Evolutionary conservation across 768 basidiomycete species (phyloP).

Genomic region (Mrakia frigida): DNA sequence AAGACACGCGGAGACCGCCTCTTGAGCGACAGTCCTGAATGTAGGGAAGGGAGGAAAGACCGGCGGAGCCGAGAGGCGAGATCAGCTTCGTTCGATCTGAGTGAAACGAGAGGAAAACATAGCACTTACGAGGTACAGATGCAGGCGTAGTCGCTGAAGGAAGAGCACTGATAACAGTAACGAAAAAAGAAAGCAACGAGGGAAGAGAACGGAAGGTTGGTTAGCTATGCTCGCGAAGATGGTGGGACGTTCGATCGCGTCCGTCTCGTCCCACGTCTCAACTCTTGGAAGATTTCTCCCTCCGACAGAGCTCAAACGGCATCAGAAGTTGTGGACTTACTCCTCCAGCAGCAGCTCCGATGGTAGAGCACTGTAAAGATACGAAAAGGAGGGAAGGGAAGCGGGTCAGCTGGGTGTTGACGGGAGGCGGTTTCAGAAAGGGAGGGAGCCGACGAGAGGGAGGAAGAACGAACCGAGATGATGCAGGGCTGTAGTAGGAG

Average conservation of each 20-base stretch:
- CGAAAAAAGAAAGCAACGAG: background rate
- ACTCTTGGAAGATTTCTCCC: background rate
- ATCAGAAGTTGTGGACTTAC: background rate
- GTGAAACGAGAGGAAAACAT: background rate
- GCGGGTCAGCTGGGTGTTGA: background rate
- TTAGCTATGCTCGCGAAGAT: background rate
- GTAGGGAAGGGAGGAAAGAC: background rate
- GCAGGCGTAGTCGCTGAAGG: background rate
- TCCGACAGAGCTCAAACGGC: background rate
- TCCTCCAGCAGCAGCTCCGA: slow-evolving; percentile 2
- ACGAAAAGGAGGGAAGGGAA: background rate
- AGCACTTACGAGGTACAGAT: slow-evolving; percentile 1
- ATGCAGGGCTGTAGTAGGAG: background rate
- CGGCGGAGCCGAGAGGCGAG: background rate
- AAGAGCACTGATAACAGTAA: background rate
- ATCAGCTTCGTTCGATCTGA: background rate
- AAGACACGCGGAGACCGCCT: background rate
- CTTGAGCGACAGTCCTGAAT: slow-evolving; percentile 7
- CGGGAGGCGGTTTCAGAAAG: background rate
- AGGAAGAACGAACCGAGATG: background rate
- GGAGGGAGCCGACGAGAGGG: background rate
- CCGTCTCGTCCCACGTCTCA: background rate
- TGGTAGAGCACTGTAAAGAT: background rate
- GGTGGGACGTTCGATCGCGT: background rate
- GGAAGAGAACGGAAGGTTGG: background rate